A percentile compares a stretch with the other conserved stretches of the same genome.
phyloP scores from a whole-genome alignment of 495 filamentous ascomycete genomes.

The Tuber indicum region DNA sequence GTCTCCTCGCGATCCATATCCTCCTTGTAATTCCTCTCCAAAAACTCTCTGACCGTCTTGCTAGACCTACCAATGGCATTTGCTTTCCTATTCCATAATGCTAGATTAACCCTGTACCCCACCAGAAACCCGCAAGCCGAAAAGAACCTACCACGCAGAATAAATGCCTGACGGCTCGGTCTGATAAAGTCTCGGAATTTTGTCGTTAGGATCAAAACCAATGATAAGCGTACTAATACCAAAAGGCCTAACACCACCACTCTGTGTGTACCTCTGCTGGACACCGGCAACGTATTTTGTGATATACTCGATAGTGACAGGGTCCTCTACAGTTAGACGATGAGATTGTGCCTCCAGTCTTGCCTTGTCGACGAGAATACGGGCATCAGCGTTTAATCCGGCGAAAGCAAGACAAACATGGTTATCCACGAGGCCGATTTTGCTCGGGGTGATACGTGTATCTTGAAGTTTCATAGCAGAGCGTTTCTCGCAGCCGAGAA shows the following conservation, averaged over 20 bases:
- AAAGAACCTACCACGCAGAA: constrained; percentile 73
- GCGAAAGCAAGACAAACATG: constrained; percentile 97
- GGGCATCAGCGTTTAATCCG: constrained; percentile 91
- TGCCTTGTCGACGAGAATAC: constrained; percentile 95
- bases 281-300: constrained; percentile 97
- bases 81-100: constrained; percentile 69
- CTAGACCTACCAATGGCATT: constrained; percentile 96
- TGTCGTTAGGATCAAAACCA: constrained; percentile 88
- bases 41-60: constrained; percentile 97
- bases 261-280: constrained; percentile 97
- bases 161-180: constrained; percentile 98
- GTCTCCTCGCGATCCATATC: constrained; percentile 94
- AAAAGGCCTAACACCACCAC: constrained; percentile 92
- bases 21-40: constrained; percentile 95
- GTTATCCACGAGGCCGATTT: constrained; percentile 88
- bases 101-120: background rate
- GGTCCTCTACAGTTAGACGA: constrained; percentile 95
- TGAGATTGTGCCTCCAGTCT: constrained; percentile 95
- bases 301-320: constrained; percentile 96
- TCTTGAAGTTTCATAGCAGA: constrained; percentile 99
- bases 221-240: constrained; percentile 96
- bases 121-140: background rate
- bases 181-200: constrained; percentile 82
- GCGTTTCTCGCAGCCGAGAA: constrained; percentile 95
- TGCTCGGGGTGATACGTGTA: constrained; percentile 96